Percentiles rank a stretch among this genome's conserved stretches.
Conservation (phyloP, 2,329 filamentous ascomycete genomes). For the Arthrobotrys conoides region DNA sequence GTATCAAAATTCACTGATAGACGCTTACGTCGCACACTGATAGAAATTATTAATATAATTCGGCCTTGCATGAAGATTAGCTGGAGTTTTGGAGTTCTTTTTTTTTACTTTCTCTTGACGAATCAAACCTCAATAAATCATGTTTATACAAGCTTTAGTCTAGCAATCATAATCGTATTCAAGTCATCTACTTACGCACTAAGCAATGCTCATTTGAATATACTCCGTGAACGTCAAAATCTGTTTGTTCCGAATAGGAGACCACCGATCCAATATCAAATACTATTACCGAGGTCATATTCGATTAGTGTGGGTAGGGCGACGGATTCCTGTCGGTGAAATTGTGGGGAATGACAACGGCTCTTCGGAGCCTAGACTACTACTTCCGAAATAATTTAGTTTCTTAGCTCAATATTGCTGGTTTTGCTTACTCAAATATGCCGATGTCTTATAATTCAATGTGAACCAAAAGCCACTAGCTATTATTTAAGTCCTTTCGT, state of each 20-base stretch:
- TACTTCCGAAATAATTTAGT: too few relatives aligned
- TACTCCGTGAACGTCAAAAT: neutral
- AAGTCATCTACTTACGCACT: neutral
- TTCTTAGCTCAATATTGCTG: neutral
- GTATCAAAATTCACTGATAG: constrained; percentile 31
- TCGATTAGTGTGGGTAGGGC: neutral
- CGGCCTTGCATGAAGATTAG: constrained; percentile 23
- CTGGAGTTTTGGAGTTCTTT: constrained; percentile 45
- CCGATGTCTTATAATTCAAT: neutral
- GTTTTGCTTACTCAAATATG: constrained; percentile 5
- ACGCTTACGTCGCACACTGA: constrained; percentile 16
- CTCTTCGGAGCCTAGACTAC: neutral
- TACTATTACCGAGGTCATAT: neutral
- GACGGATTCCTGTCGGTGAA: neutral
- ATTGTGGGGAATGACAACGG: constrained; percentile 6
- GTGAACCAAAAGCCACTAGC: neutral
- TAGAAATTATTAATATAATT: constrained; percentile 37
- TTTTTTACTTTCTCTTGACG: neutral
- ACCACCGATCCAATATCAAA: neutral
- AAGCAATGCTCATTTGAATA: neutral
- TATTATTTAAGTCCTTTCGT: too few relatives aligned
- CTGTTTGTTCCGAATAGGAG: neutral
- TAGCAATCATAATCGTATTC: constrained; percentile 7
- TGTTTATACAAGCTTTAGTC: constrained; percentile 6
- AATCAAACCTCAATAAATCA: neutral